Evolutionary conservation across 208 protist species (phyloP).

Genomic region (Acanthamoeba castellanii): DNA sequence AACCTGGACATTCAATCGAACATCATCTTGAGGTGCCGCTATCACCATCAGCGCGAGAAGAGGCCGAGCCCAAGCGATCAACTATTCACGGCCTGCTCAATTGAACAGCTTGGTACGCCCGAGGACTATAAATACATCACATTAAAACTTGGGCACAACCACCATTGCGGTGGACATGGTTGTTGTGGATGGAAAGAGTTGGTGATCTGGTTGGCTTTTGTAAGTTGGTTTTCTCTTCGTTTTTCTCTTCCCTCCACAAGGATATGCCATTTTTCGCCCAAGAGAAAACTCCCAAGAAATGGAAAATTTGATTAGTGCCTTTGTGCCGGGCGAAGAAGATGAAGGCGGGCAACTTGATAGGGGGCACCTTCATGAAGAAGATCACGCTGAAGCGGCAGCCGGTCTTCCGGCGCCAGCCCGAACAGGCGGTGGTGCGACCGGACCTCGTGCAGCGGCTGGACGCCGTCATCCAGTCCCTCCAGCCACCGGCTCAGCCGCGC

Average conservation of each 20-base stretch:
- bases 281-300: no score
- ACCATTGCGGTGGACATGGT: no score
- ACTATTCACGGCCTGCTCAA: not conserved
- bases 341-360: slow-evolving; percentile 38
- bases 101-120: not conserved
- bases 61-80: not conserved
- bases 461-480: not conserved
- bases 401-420: not conserved
- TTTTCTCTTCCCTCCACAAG: no score
- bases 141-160: no score
- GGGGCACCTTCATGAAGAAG: slow-evolving; percentile 68
- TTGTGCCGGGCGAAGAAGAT: not conserved
- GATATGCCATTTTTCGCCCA: no score
- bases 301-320: no score
- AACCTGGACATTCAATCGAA: no score
- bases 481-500: not conserved
- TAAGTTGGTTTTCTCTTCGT: no score
- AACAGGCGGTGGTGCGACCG: not conserved
- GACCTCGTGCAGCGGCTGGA: not conserved
- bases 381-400: slow-evolving; percentile 50
- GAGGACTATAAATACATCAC: no score
- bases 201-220: no score
- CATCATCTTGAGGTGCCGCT: no score
- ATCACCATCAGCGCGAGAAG: not conserved
- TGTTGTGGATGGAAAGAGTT: no score